A percentile compares a stretch with the other conserved stretches of the same genome.
Evolutionary conservation across 257 asterid genomes (phyloP).

Genomic region (Solanum rostratum): DNA sequence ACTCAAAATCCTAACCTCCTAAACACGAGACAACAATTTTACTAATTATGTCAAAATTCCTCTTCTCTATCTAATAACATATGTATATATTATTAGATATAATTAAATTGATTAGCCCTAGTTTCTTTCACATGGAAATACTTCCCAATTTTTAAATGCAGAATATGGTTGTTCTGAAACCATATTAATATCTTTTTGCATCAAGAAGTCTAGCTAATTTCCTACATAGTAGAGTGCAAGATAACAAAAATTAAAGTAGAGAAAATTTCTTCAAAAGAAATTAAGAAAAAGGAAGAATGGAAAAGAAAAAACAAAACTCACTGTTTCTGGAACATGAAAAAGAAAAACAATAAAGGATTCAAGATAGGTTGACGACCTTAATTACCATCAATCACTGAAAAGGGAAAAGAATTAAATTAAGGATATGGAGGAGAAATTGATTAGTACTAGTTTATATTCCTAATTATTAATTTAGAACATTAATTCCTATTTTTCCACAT

Average conservation of each 20-base stretch:
- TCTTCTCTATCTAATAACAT: neutral
- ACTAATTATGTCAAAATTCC: no score
- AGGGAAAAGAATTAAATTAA: neutral
- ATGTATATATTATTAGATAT: no score
- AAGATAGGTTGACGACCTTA: neutral
- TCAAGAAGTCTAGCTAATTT: neutral
- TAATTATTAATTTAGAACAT: neutral
- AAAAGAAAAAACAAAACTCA: neutral
- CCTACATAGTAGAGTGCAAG: neutral
- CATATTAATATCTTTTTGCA: neutral
- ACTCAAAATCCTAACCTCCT: neutral
- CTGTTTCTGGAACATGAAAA: neutral
- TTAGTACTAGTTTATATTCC: neutral
- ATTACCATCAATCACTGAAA: neutral
- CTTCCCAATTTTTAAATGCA: neutral
- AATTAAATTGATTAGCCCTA: neutral
- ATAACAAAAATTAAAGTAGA: neutral
- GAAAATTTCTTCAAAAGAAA: neutral
- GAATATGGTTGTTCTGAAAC: neutral
- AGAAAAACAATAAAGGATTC: neutral
- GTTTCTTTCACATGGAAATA: neutral
- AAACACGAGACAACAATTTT: no score
- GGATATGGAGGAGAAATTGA: neutral
- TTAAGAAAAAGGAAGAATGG: neutral
- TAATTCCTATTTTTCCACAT: neutral